These are phyloP conservation scores for Globisporangium parvum DNA, from an alignment of 352 stramenopile genomes.

Conservation along the genomic window DNA sequence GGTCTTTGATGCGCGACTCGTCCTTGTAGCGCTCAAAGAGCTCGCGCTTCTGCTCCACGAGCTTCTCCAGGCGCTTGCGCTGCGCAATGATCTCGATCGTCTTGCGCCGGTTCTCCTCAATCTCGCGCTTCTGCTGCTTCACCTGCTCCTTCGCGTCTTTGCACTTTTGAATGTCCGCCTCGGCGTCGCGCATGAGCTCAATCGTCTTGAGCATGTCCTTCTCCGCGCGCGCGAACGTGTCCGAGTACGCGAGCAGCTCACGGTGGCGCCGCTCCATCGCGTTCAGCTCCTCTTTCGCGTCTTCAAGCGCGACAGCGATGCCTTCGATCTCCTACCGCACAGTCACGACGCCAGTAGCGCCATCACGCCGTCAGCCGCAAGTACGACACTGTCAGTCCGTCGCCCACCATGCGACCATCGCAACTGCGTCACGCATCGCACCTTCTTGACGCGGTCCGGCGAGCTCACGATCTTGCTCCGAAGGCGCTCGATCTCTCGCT, in stretches of 20 bases:
- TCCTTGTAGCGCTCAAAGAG: conserved; percentile 60
- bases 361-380: too few species aligned
- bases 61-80: conserved; percentile 65
- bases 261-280: conserved; percentile 57
- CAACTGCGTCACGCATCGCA: background rate
- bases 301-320: conserved; percentile 58
- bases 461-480: conserved; percentile 87
- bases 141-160: conserved; percentile 73
- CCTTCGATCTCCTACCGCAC: conserved; percentile 32
- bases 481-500: conserved; percentile 76
- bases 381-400: background rate
- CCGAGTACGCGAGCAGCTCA: conserved; percentile 52
- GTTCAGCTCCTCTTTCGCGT: conserved; percentile 58
- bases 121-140: conserved; percentile 42
- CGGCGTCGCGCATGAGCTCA: conserved; percentile 52
- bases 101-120: conserved; percentile 41
- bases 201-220: conserved; percentile 66
- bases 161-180: conserved; percentile 56
- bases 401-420: background rate
- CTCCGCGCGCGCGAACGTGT: conserved; percentile 60
- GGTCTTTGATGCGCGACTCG: conserved; percentile 59
- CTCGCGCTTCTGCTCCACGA: conserved; percentile 62
- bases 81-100: conserved; percentile 51
- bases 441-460: conserved; percentile 75
- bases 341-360: too few species aligned